Base-by-base conservation (phyloP, 371 early-diverging fungal genomes). In the Zopfochytrium polystomum region DNA sequence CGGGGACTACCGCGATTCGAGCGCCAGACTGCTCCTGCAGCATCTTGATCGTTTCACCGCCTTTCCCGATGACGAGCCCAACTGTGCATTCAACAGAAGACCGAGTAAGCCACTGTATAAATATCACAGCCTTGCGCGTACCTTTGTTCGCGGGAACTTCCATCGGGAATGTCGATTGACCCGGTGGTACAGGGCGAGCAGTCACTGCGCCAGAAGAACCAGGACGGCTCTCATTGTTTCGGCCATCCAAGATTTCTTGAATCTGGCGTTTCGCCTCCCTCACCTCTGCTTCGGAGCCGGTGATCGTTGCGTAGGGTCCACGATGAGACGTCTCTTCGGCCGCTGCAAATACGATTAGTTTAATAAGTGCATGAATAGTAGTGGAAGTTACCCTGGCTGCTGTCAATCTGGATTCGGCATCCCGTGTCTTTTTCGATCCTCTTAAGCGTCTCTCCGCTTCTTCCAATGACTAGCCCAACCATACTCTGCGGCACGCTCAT, bases 31-130 rank as follows among this genome's bases (percentile, higher is more conserved):
- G 80, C 44, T 82, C 82, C 70, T 92, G 90, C 42, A 95, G 80
- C 51, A 85, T 84, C 23, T 88, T 83, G 70, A 95, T 92, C 2
- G 90, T 95, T 74, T 92, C 93, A 23, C 93, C 93, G 42, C 90
- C 86, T 50, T 86, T 77, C 11, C 95, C 95, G 71, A 95, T 95
- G 20, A 95, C 87, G 32, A 91, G 74, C 0, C 95, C 95, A 11
- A 95, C 93, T 67, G 84, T 4, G 54, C 27, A 9, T 30, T 29
- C 46, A 50, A 27, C 20, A 65, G n/a, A 42, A 42, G n/a, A 42
- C 11, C n/a, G 42, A n/a, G n/a, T n/a, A n/a, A n/a, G n/a, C n/a
- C n/a, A n/a, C n/a, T n/a, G 42, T 11, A 11, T 13, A 42, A 60
- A 23, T 23, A 20, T 55, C 2, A 49, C 22, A 31, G 47, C 22